Evolutionary conservation across 257 asterid genomes (phyloP).

Genomic region (Fraxinus anomala): DNA sequence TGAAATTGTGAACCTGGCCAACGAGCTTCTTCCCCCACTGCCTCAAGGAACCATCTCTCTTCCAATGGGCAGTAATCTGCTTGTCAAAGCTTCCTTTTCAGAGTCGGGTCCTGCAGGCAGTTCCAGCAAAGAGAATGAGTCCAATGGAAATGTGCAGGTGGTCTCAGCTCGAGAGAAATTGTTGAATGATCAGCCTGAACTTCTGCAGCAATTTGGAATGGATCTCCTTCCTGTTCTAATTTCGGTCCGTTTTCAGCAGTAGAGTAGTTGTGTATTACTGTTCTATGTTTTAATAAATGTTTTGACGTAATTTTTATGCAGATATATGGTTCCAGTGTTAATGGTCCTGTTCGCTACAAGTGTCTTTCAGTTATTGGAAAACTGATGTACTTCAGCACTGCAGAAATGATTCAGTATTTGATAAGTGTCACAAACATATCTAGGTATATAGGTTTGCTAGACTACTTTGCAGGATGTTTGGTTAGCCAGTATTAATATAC

Average conservation of each 20-base stretch:
- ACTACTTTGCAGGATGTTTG: constrained; percentile 14
- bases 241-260: constrained; percentile 58
- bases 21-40: constrained; percentile 95
- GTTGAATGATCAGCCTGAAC: constrained; percentile 89
- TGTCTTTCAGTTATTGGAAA: constrained; percentile 94
- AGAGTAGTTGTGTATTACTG: constrained; percentile 4
- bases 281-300: constrained; percentile 1
- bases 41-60: constrained; percentile 92
- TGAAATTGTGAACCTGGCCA: constrained; percentile 98
- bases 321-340: constrained; percentile 98
- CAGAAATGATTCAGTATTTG: constrained; percentile 79
- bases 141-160: constrained; percentile 56
- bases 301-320: constrained; percentile 37
- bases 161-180: constrained; percentile 74
- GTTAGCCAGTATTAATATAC: constrained; percentile 11
- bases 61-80: constrained; percentile 62
- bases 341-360: constrained; percentile 93
- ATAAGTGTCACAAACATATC: constrained; percentile 73
- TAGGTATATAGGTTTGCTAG: constrained; percentile 51
- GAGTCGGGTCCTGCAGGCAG: constrained; percentile 64
- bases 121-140: constrained; percentile 68
- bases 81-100: constrained; percentile 56
- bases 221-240: constrained; percentile 89
- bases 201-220: constrained; percentile 86
- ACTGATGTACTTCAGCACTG: constrained; percentile 90